Conservation (phyloP, 306 rosid genomes). For the Sophora flavescens region DNA sequence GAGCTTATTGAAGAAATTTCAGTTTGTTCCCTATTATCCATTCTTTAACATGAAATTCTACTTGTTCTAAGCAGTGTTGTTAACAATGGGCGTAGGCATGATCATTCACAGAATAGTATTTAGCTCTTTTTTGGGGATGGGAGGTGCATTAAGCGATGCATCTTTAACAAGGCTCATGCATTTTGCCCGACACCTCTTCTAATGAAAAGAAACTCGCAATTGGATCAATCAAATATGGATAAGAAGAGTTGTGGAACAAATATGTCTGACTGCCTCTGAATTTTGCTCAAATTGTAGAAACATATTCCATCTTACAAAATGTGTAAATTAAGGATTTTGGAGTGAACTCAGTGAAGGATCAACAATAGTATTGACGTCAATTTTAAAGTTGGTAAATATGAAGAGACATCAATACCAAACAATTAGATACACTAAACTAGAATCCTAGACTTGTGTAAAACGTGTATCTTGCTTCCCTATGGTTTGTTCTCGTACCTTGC, state of each 20-base stretch:
- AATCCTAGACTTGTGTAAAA: conserved; percentile 33
- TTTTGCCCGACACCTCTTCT: conserved; percentile 8
- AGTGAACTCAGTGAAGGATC: neutral
- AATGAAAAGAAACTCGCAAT: neutral
- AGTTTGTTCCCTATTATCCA: conserved; percentile 57
- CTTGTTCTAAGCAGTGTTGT: conserved; percentile 33
- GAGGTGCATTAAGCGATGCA: neutral
- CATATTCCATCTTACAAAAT: neutral
- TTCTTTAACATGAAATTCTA: conserved; percentile 27
- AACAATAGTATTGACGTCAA: neutral
- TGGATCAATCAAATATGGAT: neutral
- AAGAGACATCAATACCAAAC: conserved; percentile 27
- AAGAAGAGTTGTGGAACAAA: neutral
- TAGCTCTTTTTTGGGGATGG: too few species aligned
- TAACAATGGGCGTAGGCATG: conserved; percentile 16
- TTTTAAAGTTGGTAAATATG: conserved; percentile 29
- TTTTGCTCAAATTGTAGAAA: conserved; percentile 27
- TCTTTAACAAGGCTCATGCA: conserved; percentile 9
- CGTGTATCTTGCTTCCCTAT: conserved; percentile 14
- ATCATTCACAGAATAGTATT: neutral
- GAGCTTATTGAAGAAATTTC: conserved; percentile 78
- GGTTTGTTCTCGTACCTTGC: conserved; percentile 22
- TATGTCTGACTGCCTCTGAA: conserved; percentile 1
- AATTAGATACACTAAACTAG: conserved; percentile 1
- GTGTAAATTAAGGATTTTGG: conserved; percentile 5